phyloP scores from a whole-genome alignment of 2,329 filamentous ascomycete genomes.

The Trichoderma endophyticum region DNA sequence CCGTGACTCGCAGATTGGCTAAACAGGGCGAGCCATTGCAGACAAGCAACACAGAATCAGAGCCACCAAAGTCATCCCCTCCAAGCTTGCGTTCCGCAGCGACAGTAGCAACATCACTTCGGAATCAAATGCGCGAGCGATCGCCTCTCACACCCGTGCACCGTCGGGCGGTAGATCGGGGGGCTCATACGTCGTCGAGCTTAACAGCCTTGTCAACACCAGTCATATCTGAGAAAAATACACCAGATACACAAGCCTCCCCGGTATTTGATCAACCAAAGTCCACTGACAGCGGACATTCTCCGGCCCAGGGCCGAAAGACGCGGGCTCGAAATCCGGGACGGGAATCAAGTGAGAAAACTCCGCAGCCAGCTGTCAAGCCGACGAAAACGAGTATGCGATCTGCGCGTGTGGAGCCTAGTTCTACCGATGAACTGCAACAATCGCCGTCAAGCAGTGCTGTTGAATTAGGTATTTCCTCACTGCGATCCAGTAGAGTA shows the following conservation, averaged over 20 bases:
- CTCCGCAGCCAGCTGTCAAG: constrained; percentile 28
- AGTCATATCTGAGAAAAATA: constrained; percentile 34
- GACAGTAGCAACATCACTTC: neutral
- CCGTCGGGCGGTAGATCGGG: constrained; percentile 17
- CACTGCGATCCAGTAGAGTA: constrained; percentile 27
- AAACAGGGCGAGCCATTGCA: neutral
- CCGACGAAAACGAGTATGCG: constrained; percentile 25
- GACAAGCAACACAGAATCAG: neutral
- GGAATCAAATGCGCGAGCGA: constrained; percentile 21
- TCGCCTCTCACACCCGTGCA: constrained; percentile 26
- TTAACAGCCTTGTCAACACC: constrained; percentile 44
- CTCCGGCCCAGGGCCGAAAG: constrained; percentile 24
- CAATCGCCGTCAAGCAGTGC: constrained; percentile 37
- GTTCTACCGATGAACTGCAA: constrained; percentile 50
- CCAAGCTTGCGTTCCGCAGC: neutral
- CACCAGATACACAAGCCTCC: constrained; percentile 36
- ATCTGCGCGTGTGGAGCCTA: constrained; percentile 34
- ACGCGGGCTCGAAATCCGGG: constrained; percentile 22
- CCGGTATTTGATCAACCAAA: constrained; percentile 23
- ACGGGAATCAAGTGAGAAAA: constrained; percentile 26
- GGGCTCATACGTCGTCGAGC: constrained; percentile 34
- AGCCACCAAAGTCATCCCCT: neutral
- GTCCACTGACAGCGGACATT: constrained; percentile 26
- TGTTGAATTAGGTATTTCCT: constrained; percentile 38
- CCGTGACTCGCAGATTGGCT: neutral